These are phyloP conservation scores for Colletotrichum limetticola DNA, from an alignment of 2,329 filamentous ascomycete genomes.

Conservation along the genomic window DNA sequence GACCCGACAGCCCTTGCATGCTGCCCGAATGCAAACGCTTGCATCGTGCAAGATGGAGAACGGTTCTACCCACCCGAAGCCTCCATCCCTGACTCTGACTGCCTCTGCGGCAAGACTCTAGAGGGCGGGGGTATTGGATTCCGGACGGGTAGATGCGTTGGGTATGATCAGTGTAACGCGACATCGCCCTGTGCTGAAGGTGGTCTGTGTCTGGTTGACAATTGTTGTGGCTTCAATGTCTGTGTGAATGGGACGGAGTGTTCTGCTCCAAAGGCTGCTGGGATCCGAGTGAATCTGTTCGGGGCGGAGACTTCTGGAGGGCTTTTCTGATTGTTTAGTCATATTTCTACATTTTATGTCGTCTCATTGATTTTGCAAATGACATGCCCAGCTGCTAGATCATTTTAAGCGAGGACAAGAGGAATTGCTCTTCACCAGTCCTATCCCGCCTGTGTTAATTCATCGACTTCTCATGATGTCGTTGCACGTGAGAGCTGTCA, in stretches of 20 bases:
- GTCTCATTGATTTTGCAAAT: no score
- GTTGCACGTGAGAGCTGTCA: not conserved
- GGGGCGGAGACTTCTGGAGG: slow-evolving; percentile 3
- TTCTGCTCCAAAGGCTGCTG: not conserved
- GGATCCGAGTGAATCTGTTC: not conserved
- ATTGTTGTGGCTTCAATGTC: slow-evolving; percentile 31
- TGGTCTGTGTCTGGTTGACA: slow-evolving; percentile 22
- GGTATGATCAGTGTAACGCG: slow-evolving; percentile 14
- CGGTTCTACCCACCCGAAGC: slow-evolving; percentile 47
- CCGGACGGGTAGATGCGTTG: slow-evolving; percentile 13
- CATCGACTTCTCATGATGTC: no score
- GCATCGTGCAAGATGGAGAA: slow-evolving; percentile 27
- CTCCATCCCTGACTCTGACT: slow-evolving; percentile 42
- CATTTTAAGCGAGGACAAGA: no score
- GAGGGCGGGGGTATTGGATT: slow-evolving; percentile 24
- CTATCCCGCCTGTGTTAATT: no score
- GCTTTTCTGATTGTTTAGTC: slow-evolving; percentile 2
- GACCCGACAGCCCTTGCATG: slow-evolving; percentile 47
- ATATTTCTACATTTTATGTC: no score
- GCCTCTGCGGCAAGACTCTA: slow-evolving; percentile 47
- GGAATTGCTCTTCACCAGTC: no score
- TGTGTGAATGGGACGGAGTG: slow-evolving; percentile 36
- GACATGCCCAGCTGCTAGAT: no score
- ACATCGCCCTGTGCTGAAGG: slow-evolving; percentile 11
- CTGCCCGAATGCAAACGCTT: slow-evolving; percentile 41